Conservation (phyloP, 2,329 filamentous ascomycete genomes). For the Hymenoscyphus albidus region DNA sequence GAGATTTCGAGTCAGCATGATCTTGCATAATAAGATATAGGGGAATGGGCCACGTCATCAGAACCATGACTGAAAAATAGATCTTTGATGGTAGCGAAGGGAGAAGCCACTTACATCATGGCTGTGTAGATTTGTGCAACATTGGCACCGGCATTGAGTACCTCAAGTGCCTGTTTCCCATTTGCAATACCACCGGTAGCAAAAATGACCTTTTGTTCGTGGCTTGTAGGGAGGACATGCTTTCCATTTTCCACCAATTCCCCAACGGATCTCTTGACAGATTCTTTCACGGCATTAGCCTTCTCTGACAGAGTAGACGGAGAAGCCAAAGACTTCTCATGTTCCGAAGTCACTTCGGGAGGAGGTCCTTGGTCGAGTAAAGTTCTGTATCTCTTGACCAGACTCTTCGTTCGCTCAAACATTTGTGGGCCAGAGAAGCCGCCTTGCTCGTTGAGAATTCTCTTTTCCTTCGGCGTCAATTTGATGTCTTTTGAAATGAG, state of each 20-base stretch:
- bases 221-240: background rate
- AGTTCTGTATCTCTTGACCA: conserved; percentile 76
- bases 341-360: conserved; percentile 30
- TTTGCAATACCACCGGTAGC: conserved; percentile 91
- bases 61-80: too few species aligned
- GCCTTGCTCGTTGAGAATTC: conserved; percentile 69
- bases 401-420: conserved; percentile 72
- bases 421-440: conserved; percentile 89
- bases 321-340: conserved; percentile 21
- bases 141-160: conserved; percentile 84
- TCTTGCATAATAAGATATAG: background rate
- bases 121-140: conserved; percentile 91
- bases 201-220: conserved; percentile 73
- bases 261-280: conserved; percentile 6
- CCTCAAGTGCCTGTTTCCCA: conserved; percentile 75
- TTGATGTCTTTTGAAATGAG: conserved; percentile 63
- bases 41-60: background rate
- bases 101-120: conserved; percentile 34
- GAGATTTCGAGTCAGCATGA: conserved; percentile 13
- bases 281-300: conserved; percentile 30
- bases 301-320: conserved; percentile 36
- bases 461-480: conserved; percentile 63
- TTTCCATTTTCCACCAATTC: background rate
- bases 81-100: too few species aligned
- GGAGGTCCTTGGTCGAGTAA: conserved; percentile 55